These are phyloP conservation scores for Blastomyces gilchristii DNA, from an alignment of 2,329 filamentous ascomycete genomes.

Conservation along the genomic window DNA sequence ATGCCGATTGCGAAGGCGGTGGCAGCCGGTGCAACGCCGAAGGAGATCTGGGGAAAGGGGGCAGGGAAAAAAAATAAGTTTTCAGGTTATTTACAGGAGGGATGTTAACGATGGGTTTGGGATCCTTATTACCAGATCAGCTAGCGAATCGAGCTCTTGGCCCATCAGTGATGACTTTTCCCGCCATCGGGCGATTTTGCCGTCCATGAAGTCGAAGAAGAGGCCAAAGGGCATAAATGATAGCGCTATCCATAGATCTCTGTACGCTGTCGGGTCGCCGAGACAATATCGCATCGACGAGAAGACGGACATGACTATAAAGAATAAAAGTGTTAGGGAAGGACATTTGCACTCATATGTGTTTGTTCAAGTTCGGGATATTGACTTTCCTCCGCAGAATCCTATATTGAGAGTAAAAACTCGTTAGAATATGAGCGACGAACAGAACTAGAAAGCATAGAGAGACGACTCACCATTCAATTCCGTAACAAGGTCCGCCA, in stretches of 20 bases:
- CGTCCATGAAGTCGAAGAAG: constrained; percentile 98
- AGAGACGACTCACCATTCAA: constrained; percentile 34
- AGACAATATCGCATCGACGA: constrained; percentile 90
- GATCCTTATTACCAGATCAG: constrained; percentile 62
- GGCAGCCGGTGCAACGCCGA: constrained; percentile 79
- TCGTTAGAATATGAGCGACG: constrained; percentile 7
- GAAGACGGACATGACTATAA: constrained; percentile 78
- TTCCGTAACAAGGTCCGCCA: constrained; percentile 43
- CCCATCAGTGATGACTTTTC: constrained; percentile 97
- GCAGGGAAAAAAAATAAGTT: not conserved
- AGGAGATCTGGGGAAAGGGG: constrained; percentile 60
- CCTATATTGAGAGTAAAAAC: constrained; percentile 22
- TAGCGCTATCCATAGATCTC: constrained; percentile 71
- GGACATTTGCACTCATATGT: constrained; percentile 5
- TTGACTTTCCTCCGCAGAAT: constrained; percentile 39
- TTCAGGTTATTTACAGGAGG: not conserved
- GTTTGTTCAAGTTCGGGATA: not conserved
- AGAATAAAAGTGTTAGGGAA: constrained; percentile 5
- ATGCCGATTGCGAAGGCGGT: constrained; percentile 83
- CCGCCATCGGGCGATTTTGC: constrained; percentile 90
- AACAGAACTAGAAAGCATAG: not conserved
- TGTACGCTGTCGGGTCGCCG: constrained; percentile 53
- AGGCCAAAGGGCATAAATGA: constrained; percentile 82
- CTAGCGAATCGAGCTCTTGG: constrained; percentile 90
- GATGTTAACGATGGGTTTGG: not conserved